These are phyloP conservation scores for Phytopythium litorale DNA, from an alignment of 352 stramenopile species.

Conservation along the genomic window DNA sequence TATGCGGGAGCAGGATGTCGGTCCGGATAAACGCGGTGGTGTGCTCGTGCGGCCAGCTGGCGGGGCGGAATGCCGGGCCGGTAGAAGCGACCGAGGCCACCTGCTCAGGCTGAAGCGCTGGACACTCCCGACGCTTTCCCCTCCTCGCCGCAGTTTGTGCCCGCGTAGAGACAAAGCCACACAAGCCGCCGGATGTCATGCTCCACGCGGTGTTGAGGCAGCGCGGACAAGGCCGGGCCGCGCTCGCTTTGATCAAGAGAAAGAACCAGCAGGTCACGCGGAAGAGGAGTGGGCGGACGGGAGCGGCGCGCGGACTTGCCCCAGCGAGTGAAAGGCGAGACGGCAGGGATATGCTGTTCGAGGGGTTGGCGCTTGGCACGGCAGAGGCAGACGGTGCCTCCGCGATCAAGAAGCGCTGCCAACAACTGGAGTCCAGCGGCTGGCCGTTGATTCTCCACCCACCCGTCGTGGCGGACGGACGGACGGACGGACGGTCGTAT, in stretches of 20 bases:
- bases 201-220: not conserved
- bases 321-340: not conserved
- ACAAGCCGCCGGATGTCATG: not conserved
- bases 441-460: not conserved
- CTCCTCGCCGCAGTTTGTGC: not conserved
- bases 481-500: too few species aligned
- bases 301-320: not conserved
- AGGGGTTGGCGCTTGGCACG: not conserved
- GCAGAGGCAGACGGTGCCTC: not conserved
- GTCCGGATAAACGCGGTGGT: not conserved
- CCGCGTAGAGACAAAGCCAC: not conserved
- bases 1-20: not conserved
- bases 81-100: conserved; percentile 6
- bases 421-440: too few species aligned
- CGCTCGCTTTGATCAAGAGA: not conserved
- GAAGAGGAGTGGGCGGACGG: not conserved
- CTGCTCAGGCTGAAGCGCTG: not conserved
- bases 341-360: not conserved
- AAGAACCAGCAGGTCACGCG: conserved; percentile 1
- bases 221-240: not conserved
- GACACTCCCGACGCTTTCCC: not conserved
- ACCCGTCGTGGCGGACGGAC: not conserved
- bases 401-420: not conserved
- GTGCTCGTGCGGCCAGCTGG: conserved; percentile 4
- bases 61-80: not conserved